A percentile compares a stretch with the other conserved stretches of the same genome.
Conservation (phyloP, 345 rosid genomes). For the Camelina sativa region DNA sequence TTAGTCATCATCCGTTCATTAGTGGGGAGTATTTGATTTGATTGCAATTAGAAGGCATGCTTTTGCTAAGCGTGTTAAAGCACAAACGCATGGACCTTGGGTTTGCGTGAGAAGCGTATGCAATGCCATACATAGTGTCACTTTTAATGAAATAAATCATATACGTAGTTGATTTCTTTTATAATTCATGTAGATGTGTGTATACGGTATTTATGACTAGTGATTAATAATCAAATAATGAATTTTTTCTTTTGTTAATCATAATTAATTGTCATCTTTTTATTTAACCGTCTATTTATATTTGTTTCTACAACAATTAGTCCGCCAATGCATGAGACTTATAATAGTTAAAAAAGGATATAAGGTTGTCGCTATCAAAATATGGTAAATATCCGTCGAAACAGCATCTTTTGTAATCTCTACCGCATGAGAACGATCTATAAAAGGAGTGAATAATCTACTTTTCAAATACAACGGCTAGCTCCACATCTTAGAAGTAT, state of each 20-base stretch:
- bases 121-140: constrained; percentile 11
- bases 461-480: constrained; percentile 31
- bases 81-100: constrained; percentile 26
- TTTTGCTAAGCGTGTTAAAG: constrained; percentile 20
- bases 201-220: background rate
- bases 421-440: constrained; percentile 5
- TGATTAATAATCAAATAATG: constrained; percentile 10
- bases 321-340: background rate
- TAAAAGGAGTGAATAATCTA: constrained; percentile 3
- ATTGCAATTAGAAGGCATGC: constrained; percentile 23
- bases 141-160: constrained; percentile 7
- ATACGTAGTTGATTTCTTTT: background rate
- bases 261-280: background rate
- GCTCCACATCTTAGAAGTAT: background rate
- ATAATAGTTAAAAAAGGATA: background rate
- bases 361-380: no score
- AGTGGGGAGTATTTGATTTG: constrained; percentile 15
- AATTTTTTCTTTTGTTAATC: background rate
- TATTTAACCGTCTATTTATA: background rate
- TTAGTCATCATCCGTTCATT: constrained; percentile 33
- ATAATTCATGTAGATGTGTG: background rate
- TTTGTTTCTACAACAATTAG: background rate
- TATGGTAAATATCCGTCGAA: background rate
- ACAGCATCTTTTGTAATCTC: background rate
- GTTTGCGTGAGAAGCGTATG: background rate